These are phyloP conservation scores for Jatropha curcas DNA, from an alignment of 345 rosid genomes.

Conservation along the genomic window DNA sequence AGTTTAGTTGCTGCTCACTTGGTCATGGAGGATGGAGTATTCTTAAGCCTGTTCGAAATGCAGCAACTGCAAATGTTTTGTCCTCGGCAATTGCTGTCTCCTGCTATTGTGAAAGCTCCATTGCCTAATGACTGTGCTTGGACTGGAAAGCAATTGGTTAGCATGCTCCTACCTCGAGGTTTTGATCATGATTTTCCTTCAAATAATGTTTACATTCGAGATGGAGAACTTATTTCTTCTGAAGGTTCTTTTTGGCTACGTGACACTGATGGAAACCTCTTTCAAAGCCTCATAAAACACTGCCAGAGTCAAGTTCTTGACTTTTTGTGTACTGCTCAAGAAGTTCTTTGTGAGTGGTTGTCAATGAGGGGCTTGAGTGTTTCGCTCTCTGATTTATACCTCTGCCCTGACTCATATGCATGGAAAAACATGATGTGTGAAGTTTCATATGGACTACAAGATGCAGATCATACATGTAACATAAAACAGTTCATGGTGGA, in stretches of 20 bases:
- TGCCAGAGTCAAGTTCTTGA: conserved; percentile 54
- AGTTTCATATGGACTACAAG: conserved; percentile 57
- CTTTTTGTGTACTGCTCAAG: conserved; percentile 64
- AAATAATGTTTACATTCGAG: conserved; percentile 43
- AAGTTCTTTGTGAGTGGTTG: conserved; percentile 88
- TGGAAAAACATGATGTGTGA: conserved; percentile 67
- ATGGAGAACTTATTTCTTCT: conserved; percentile 64
- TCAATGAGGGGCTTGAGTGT: conserved; percentile 76
- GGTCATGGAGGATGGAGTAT: conserved; percentile 53
- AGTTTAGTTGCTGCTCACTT: conserved; percentile 76
- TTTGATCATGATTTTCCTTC: conserved; percentile 54
- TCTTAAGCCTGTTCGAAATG: conserved; percentile 50
- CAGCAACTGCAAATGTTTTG: conserved; percentile 87
- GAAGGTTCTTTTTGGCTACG: conserved; percentile 78
- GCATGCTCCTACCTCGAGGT: conserved; percentile 72
- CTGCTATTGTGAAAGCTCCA: conserved; percentile 54
- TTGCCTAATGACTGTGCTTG: conserved; percentile 42
- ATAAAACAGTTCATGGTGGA: conserved; percentile 73
- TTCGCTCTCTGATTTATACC: conserved; percentile 73
- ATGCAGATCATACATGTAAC: conserved; percentile 63
- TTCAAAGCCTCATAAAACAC: conserved; percentile 60
- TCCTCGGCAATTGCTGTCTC: conserved; percentile 39
- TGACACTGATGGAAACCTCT: conserved; percentile 65
- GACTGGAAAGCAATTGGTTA: conserved; percentile 85
- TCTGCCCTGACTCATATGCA: conserved; percentile 49